Conservation (phyloP, 768 basidiomycete species). For the Termitomyces titanicus region DNA sequence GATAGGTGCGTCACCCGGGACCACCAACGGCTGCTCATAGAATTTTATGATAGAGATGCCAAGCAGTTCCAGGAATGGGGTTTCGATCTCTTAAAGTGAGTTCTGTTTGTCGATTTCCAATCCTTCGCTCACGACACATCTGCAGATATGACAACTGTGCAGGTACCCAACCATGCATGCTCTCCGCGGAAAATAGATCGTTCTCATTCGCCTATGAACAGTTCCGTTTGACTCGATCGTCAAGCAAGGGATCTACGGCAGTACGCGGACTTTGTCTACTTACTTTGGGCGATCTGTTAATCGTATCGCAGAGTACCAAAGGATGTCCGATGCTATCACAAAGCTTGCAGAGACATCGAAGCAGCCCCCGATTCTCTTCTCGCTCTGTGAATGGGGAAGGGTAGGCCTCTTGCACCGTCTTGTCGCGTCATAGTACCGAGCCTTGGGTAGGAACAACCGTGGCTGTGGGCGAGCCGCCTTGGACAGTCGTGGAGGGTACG, state of each 20-base stretch:
- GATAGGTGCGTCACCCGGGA: background rate
- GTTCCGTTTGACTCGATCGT: conserved; percentile 58
- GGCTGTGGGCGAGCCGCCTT: conserved; percentile 38
- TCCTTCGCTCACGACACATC: background rate
- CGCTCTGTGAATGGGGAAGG: conserved; percentile 66
- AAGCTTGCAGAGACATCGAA: conserved; percentile 42
- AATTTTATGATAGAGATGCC: conserved; percentile 38
- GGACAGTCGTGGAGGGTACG: conserved; percentile 71
- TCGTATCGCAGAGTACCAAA: conserved; percentile 35
- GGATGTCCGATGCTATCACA: conserved; percentile 59
- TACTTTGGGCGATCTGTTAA: background rate
- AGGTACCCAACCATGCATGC: conserved; percentile 24
- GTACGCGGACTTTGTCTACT: conserved; percentile 27
- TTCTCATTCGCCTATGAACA: conserved; percentile 15
- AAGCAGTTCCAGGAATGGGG: conserved; percentile 62
- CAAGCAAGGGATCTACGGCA: conserved; percentile 51
- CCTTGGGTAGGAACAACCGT: conserved; percentile 46
- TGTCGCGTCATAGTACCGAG: background rate
- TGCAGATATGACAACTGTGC: conserved; percentile 53
- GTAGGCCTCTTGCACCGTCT: conserved; percentile 28
- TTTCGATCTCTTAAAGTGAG: conserved; percentile 63
- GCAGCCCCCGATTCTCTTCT: conserved; percentile 51
- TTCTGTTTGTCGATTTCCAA: conserved; percentile 7
- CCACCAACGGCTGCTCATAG: background rate
- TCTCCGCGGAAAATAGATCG: background rate